These are phyloP conservation scores for Phytophthora ramorum DNA, from an alignment of 352 stramenopile species.

Conservation along the genomic window DNA sequence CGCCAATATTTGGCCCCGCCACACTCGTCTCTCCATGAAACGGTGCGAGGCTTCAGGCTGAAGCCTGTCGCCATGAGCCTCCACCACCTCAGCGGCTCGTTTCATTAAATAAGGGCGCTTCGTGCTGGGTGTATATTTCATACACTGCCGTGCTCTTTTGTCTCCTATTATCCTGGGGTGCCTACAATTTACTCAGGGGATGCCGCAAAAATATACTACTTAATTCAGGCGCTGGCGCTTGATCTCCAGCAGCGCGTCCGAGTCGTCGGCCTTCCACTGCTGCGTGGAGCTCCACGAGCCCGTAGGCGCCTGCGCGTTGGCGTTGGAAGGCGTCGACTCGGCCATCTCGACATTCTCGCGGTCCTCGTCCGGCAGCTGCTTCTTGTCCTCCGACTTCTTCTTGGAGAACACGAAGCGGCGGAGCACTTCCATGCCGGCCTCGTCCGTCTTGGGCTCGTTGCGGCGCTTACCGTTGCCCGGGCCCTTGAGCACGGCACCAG, in stretches of 20 bases:
- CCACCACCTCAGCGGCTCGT: no score
- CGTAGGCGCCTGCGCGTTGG: conserved; percentile 33
- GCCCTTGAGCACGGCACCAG: conserved; percentile 75
- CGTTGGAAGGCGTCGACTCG: conserved; percentile 37
- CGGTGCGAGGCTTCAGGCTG: conserved; percentile 13
- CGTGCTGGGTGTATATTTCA: conserved; percentile 37
- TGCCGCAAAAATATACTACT: conserved; percentile 43
- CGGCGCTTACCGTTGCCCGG: conserved; percentile 78
- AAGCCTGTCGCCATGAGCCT: background rate
- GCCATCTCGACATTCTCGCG: conserved; percentile 52
- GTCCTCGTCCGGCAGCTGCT: conserved; percentile 41
- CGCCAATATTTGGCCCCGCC: conserved; percentile 17
- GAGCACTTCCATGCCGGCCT: conserved; percentile 84
- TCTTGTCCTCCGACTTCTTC: conserved; percentile 72
- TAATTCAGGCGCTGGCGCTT: conserved; percentile 58
- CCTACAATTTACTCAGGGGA: conserved; percentile 47
- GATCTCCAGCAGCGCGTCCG: conserved; percentile 47
- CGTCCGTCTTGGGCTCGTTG: conserved; percentile 86
- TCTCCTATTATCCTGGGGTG: conserved; percentile 42
- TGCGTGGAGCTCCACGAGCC: conserved; percentile 46
- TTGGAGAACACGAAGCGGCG: conserved; percentile 87
- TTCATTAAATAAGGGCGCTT: conserved; percentile 29
- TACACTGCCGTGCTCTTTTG: conserved; percentile 33
- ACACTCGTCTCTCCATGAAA: conserved; percentile 5
- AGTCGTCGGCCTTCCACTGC: conserved; percentile 41